phyloP scores from a whole-genome alignment of 305 asterid species.

The Rubia tinctorum region DNA sequence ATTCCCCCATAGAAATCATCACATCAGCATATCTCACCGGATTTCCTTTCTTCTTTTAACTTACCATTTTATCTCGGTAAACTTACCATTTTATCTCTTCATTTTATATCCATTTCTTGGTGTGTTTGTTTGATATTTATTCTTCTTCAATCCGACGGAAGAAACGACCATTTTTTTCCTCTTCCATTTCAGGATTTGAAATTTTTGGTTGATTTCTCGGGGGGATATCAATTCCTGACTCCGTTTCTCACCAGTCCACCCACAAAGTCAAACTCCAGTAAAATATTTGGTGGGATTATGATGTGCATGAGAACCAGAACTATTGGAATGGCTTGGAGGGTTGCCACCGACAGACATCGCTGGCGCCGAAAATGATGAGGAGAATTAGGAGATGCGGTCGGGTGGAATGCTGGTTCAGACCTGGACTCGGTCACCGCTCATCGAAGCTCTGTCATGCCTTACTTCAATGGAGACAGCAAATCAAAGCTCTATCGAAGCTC shows the following conservation, averaged over 20 bases:
- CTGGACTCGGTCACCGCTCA: conserved; percentile 16
- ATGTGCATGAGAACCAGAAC: conserved; percentile 16
- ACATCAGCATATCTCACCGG: neutral
- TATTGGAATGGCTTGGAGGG: conserved; percentile 9
- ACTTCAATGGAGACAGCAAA: too few relatives aligned
- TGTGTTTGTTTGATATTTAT: conserved; percentile 8
- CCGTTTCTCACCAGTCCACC: neutral
- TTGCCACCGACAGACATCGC: conserved; percentile 21
- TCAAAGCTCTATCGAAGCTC: too few relatives aligned
- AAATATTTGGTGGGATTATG: neutral
- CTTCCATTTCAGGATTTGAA: neutral
- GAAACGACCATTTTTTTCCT: neutral
- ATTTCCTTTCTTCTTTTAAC: neutral
- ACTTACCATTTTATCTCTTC: neutral
- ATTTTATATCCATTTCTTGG: neutral
- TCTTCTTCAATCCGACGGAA: conserved; percentile 2
- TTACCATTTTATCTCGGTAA: conserved; percentile 2
- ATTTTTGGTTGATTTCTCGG: neutral
- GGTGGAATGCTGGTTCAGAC: conserved; percentile 89
- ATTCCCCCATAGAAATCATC: neutral
- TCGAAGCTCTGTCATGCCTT: too few relatives aligned
- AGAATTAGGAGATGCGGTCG: conserved; percentile 85
- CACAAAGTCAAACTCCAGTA: conserved; percentile 14
- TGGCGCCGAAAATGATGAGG: conserved; percentile 19
- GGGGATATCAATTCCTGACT: neutral